A percentile compares a stretch with the other conserved stretches of the same genome.
Evolutionary conservation across 106 monocot genomes (phyloP).

Genomic region (Allium sativum): DNA sequence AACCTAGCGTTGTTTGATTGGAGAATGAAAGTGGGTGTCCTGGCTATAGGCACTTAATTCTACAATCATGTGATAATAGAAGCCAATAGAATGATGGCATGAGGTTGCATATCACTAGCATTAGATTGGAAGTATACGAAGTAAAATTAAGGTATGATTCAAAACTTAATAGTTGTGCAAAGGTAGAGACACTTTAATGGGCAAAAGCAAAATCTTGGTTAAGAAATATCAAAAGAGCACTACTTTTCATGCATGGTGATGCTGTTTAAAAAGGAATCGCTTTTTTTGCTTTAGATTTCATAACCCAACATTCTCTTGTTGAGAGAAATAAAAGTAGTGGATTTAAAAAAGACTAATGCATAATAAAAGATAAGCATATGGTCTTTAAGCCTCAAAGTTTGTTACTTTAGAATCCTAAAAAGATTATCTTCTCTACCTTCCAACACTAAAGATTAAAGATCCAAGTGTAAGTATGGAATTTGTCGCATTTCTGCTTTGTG

Average conservation of each 20-base stretch:
- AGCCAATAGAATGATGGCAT: constrained; percentile 7
- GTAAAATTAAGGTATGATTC: constrained; percentile 28
- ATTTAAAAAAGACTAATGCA: constrained; percentile 29
- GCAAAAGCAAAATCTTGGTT: constrained; percentile 40
- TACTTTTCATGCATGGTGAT: constrained; percentile 53
- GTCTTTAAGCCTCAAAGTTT: constrained; percentile 34
- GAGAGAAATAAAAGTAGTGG: constrained; percentile 28
- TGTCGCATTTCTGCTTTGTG: constrained; percentile 14
- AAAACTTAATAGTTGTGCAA: constrained; percentile 39
- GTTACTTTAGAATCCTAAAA: constrained; percentile 37
- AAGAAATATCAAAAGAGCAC: constrained; percentile 29
- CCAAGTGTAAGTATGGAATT: constrained; percentile 26
- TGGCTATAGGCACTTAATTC: constrained; percentile 13
- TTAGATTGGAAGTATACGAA: constrained; percentile 2
- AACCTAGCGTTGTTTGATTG: constrained; percentile 9
- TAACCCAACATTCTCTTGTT: constrained; percentile 38
- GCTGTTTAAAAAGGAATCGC: constrained; percentile 30
- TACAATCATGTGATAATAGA: constrained; percentile 10
- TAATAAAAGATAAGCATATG: constrained; percentile 55
- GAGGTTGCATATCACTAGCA: constrained; percentile 5
- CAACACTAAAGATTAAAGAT: constrained; percentile 17
- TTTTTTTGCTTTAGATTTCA: constrained; percentile 34
- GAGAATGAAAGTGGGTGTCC: constrained; percentile 20
- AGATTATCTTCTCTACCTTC: constrained; percentile 34
- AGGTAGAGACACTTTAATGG: constrained; percentile 40